Percentiles rank a stretch among this genome's conserved stretches.
phyloP scores from a whole-genome alignment of 768 basidiomycete species.

The Podaxis sp. region DNA sequence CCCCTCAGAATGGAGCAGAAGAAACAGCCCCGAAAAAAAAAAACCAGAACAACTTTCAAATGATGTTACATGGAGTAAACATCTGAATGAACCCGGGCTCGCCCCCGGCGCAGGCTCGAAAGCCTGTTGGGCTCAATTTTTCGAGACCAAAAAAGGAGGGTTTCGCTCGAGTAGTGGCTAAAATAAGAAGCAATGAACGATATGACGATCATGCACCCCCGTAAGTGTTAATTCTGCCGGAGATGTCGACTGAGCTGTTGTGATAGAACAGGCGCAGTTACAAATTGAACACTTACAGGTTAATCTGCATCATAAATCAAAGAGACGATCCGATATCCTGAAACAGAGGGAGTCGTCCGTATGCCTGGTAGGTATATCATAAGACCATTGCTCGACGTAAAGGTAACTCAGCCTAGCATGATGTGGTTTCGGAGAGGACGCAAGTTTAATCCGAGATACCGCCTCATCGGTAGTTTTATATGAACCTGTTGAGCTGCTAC shows the following conservation, averaged over 20 bases:
- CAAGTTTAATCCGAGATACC: too few relatives aligned
- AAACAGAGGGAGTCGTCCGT: too few relatives aligned
- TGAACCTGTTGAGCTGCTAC: too few relatives aligned
- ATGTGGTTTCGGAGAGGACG: too few relatives aligned
- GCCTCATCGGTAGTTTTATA: too few relatives aligned
- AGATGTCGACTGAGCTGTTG: not conserved
- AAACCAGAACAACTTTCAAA: not conserved
- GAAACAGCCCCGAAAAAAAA: not conserved
- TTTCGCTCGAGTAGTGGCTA: not conserved
- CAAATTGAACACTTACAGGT: too few relatives aligned
- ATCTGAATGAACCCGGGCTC: not conserved
- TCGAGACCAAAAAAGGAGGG: not conserved
- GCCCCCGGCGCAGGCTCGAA: not conserved
- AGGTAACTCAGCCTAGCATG: too few relatives aligned
- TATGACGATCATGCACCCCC: not conserved
- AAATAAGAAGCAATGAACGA: not conserved
- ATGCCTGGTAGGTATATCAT: too few relatives aligned
- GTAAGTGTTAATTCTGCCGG: not conserved
- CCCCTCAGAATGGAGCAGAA: not conserved
- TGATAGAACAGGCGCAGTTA: too few relatives aligned
- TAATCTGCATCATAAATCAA: too few relatives aligned
- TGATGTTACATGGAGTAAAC: not conserved
- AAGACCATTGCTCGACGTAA: too few relatives aligned
- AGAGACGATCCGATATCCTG: too few relatives aligned
- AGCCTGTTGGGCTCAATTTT: not conserved